Evolutionary conservation across 768 basidiomycete genomes (phyloP).

Genomic region (Macrolepiota albuminosa): DNA sequence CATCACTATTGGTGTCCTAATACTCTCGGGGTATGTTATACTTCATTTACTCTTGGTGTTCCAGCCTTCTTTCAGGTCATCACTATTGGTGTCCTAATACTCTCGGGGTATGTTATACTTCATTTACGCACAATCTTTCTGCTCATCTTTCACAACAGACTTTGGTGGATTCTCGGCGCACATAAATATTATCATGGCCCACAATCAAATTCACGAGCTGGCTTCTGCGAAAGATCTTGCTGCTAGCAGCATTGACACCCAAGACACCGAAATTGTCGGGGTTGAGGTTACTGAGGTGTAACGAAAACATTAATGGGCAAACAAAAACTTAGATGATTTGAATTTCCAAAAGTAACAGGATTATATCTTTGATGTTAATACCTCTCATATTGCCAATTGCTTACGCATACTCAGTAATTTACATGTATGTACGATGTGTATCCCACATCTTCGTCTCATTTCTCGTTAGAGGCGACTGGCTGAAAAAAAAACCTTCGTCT

Average conservation of each 20-base stretch:
- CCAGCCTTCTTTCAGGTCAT: conserved; percentile 30
- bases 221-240: neutral
- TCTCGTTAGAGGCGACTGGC: neutral
- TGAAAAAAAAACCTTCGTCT: neutral
- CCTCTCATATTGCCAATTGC: neutral
- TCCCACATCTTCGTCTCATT: neutral
- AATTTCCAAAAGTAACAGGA: neutral
- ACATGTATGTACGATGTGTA: neutral
- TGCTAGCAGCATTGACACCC: neutral
- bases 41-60: neutral
- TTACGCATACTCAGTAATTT: neutral
- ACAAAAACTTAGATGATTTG: neutral
- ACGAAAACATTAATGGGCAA: neutral
- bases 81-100: conserved; percentile 45
- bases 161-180: conserved; percentile 52
- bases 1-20: conserved; percentile 48
- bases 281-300: neutral
- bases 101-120: conserved; percentile 43
- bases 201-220: conserved; percentile 41
- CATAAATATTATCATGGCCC: conserved; percentile 58
- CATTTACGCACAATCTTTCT: neutral
- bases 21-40: conserved; percentile 49
- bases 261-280: neutral
- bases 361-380: neutral
- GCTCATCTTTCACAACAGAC: conserved; percentile 17